Evolutionary conservation across 768 basidiomycete genomes (phyloP).

Genomic region (Calocybe gangraenosa): DNA sequence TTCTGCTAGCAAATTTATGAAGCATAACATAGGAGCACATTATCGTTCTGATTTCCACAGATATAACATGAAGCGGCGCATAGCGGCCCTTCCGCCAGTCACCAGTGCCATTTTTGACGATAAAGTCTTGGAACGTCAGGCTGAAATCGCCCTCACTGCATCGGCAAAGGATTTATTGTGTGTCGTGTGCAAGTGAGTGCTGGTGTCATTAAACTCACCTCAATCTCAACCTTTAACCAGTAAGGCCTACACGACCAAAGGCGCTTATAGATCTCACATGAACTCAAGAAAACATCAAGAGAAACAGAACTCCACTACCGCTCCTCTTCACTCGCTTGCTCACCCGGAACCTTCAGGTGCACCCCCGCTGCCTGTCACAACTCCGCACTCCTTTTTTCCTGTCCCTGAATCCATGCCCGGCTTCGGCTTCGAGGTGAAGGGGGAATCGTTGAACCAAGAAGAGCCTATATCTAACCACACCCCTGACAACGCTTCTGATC

Average conservation of each 20-base stretch:
- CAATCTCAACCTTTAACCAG: slow-evolving; percentile 32
- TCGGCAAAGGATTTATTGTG: slow-evolving; percentile 62
- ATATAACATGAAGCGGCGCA: slow-evolving; percentile 97
- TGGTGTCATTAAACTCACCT: background rate
- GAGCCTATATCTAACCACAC: slow-evolving; percentile 32
- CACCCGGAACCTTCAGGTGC: too few species aligned
- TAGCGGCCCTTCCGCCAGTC: slow-evolving; percentile 86
- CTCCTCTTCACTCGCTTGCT: too few species aligned
- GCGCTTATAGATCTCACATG: slow-evolving; percentile 84
- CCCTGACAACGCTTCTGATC: slow-evolving; percentile 42
- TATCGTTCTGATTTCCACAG: slow-evolving; percentile 94
- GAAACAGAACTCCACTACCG: slow-evolving; percentile 49
- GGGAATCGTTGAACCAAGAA: too few species aligned
- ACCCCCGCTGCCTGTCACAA: too few species aligned
- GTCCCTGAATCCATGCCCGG: slow-evolving; percentile 8
- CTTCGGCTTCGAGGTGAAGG: slow-evolving; percentile 11
- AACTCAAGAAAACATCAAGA: slow-evolving; percentile 89
- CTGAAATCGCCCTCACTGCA: slow-evolving; percentile 66
- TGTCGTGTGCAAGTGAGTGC: slow-evolving; percentile 78
- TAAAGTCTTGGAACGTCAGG: slow-evolving; percentile 77
- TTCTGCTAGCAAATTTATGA: slow-evolving; percentile 4
- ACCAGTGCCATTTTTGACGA: slow-evolving; percentile 74
- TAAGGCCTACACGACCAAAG: slow-evolving; percentile 86
- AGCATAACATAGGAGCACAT: slow-evolving; percentile 56
- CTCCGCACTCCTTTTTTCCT: too few species aligned